Evolutionary conservation across 257 asterid species (phyloP).

Genomic region (Voacanga thouarsii): DNA sequence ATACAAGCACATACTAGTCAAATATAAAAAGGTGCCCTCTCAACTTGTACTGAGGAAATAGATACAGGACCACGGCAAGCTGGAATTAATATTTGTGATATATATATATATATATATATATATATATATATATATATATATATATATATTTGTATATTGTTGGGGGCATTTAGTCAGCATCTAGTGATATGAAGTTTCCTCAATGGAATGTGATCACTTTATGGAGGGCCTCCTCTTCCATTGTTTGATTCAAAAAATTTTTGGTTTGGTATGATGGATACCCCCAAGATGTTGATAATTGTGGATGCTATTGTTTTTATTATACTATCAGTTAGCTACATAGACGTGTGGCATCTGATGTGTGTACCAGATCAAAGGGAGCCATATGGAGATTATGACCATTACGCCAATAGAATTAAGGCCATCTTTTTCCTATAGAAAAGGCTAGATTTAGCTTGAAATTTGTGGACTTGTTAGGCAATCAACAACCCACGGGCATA

Average conservation of each 20-base stretch:
- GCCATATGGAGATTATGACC: slow-evolving; percentile 12
- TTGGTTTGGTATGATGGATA: slow-evolving; percentile 7
- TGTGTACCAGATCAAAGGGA: slow-evolving; percentile 22
- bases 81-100: not conserved
- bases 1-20: too few species aligned
- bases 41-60: too few species aligned
- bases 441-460: slow-evolving; percentile 11
- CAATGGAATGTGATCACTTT: slow-evolving; percentile 9
- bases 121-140: too few species aligned
- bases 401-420: not conserved
- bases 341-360: slow-evolving; percentile 29
- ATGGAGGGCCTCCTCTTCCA: slow-evolving; percentile 11
- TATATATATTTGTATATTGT: not conserved
- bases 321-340: not conserved
- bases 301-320: slow-evolving; percentile 8
- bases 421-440: not conserved
- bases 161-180: slow-evolving; percentile 7
- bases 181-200: slow-evolving; percentile 12
- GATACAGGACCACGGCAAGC: slow-evolving; percentile 14
- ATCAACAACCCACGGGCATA: slow-evolving; percentile 20
- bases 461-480: slow-evolving; percentile 34
- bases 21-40: too few species aligned
- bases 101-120: not conserved
- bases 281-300: slow-evolving; percentile 12
- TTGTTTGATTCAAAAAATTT: not conserved